A percentile compares a stretch with the other conserved stretches of the same genome.
Evolutionary conservation across 768 basidiomycete species (phyloP).

Genomic region (Lactarius hengduanensis): DNA sequence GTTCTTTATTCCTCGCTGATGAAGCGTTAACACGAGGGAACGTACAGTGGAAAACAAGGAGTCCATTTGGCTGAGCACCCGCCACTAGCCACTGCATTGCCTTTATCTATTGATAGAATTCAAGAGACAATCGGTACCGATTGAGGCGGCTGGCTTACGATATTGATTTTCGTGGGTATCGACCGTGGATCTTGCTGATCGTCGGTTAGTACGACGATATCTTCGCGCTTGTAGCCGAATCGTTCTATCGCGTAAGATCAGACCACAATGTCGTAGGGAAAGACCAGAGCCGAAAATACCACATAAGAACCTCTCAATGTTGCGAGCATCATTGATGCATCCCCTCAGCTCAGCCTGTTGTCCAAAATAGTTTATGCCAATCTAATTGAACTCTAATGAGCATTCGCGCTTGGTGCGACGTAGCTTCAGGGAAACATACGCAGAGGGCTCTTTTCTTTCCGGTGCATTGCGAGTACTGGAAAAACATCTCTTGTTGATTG

Average conservation of each 20-base stretch:
- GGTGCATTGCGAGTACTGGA: conserved; percentile 57
- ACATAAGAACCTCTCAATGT: conserved; percentile 49
- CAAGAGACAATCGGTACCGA: neutral
- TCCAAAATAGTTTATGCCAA: conserved; percentile 56
- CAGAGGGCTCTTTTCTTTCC: conserved; percentile 55
- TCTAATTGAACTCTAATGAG: conserved; percentile 35
- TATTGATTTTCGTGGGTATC: conserved; percentile 53
- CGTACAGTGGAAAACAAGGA: conserved; percentile 54
- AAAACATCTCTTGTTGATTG: conserved; percentile 43
- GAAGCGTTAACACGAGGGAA: neutral
- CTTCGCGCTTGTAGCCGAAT: conserved; percentile 50
- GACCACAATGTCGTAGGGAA: neutral
- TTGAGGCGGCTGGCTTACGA: conserved; percentile 35
- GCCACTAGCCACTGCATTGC: conserved; percentile 61
- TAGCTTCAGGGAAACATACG: conserved; percentile 35
- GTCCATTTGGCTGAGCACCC: conserved; percentile 53
- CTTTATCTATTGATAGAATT: conserved; percentile 34
- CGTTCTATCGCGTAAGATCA: conserved; percentile 33
- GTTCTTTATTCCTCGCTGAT: neutral
- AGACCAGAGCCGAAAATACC: conserved; percentile 28
- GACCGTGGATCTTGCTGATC: conserved; percentile 44
- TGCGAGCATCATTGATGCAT: conserved; percentile 61
- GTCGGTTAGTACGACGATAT: conserved; percentile 60
- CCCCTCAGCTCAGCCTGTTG: conserved; percentile 45
- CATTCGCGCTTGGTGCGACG: neutral